phyloP scores from a whole-genome alignment of 2,329 filamentous ascomycete species.

The Aureobasidium uvarum region DNA sequence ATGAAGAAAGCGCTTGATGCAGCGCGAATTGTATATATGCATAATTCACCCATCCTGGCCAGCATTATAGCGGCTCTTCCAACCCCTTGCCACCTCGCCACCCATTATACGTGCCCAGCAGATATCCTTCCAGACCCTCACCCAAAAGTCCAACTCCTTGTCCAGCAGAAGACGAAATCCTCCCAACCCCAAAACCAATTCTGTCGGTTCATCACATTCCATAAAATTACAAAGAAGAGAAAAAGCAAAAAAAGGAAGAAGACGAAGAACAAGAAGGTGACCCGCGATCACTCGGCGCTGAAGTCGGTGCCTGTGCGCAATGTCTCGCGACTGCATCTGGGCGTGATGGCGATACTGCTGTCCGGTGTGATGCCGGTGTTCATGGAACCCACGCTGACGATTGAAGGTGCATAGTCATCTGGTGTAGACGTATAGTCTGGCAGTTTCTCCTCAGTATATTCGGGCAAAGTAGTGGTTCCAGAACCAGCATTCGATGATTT shows the following conservation, averaged over 20 bases:
- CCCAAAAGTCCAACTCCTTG: constrained; percentile 2
- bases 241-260: neutral
- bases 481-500: constrained; percentile 34
- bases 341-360: constrained; percentile 46
- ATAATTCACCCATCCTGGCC: constrained; percentile 6
- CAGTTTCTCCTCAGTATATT: constrained; percentile 42
- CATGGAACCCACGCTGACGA: constrained; percentile 34
- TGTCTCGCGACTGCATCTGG: constrained; percentile 44
- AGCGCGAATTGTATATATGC: neutral
- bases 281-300: neutral
- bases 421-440: constrained; percentile 48
- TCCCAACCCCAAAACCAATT: neutral
- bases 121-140: neutral
- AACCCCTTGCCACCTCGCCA: neutral
- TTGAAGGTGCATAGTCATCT: constrained; percentile 33
- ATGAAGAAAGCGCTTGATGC: neutral
- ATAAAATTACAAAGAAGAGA: constrained; percentile 9
- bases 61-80: neutral
- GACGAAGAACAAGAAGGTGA: neutral
- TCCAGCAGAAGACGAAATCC: constrained; percentile 21
- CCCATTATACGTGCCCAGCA: constrained; percentile 5
- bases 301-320: constrained; percentile 33
- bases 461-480: constrained; percentile 38
- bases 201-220: neutral
- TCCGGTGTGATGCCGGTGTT: constrained; percentile 38